phyloP scores from a whole-genome alignment of 441 rosid species.

The Brassica balearica region DNA sequence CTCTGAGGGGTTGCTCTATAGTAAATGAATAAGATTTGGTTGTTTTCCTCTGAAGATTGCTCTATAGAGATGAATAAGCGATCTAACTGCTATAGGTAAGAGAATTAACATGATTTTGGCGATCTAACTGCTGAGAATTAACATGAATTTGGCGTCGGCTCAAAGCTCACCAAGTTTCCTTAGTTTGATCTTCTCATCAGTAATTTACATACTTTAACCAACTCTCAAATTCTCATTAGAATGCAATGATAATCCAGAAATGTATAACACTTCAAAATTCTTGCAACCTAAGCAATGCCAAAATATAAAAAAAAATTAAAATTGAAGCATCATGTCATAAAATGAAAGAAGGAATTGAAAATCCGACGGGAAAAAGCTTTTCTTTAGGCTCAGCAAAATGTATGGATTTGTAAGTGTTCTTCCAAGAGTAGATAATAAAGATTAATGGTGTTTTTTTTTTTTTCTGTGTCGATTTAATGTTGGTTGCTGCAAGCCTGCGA shows the following conservation, averaged over 20 bases:
- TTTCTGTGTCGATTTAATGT: background rate
- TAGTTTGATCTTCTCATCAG: constrained; percentile 1
- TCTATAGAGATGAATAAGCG: too few relatives aligned
- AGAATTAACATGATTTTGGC: too few relatives aligned
- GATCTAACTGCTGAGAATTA: too few relatives aligned
- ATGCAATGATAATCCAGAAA: constrained; percentile 16
- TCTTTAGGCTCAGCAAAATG: constrained; percentile 31
- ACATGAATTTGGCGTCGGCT: background rate
- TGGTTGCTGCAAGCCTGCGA: constrained; percentile 25
- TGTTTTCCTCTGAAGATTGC: too few relatives aligned
- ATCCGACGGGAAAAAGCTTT: background rate
- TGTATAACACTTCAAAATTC: background rate
- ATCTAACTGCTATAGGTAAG: too few relatives aligned
- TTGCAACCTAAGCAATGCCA: background rate
- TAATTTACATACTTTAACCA: background rate
- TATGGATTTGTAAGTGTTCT: constrained; percentile 12
- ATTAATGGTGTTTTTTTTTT: constrained; percentile 33
- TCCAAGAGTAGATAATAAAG: constrained; percentile 27
- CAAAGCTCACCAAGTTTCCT: background rate
- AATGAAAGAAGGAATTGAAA: constrained; percentile 5
- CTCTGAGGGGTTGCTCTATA: background rate
- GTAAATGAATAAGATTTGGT: background rate
- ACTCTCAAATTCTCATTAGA: constrained; percentile 1
- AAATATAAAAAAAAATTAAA: background rate
- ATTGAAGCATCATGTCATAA: background rate